Evolutionary conservation across 768 basidiomycete genomes (phyloP), one percentile per base, ranked within the genome.

Genomic region (Russula griseocarnosa): DNA sequence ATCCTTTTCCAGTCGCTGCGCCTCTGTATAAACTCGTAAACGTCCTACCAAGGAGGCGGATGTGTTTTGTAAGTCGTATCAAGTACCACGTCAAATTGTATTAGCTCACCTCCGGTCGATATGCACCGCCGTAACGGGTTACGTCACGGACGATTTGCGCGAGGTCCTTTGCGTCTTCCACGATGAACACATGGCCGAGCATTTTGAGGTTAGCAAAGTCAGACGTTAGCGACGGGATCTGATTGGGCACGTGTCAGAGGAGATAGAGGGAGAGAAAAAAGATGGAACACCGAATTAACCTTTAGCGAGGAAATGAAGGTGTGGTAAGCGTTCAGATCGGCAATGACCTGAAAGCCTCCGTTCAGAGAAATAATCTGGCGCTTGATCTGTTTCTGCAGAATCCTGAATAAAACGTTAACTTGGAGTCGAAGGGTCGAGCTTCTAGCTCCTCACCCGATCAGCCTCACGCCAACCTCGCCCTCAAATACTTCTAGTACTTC

Each of bases 1-100:
- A 98, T 98, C 78, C 92, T 95, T 78, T 97, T 96, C 96, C 96
- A 98, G 73, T 99, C 96, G 8, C 92, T 90, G 38, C 95, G 82
- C 24, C 95, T 80, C 72, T 94, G 92, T 70, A 98, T 91, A 70
- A 98, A 96, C 74, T 98, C 96, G 73, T 98, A 98, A 56, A 98
- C 81, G 72, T 98, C 96, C 85, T 88, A 26, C 11, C 47, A 36
- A 63, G 26, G 26, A 51, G 26, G 32, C 32, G 61, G 36, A 44
- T 24, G n/a, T 26, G 24, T 34, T 9, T 32, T 30, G 52, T 30
- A 9, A 58, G 50, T 14, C 42, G 16, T n/a, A 34, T 28, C 54
- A 13, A 18, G 38, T 40, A 36, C 49, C 62, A 22, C 26, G 30
- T 38, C 60, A 22, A 54, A 57, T 20, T 22, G 61, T 1, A 5